Evolutionary conservation across 371 early-diverging fungal genomes (phyloP).

Genomic region (Apophysomyces elegans): DNA sequence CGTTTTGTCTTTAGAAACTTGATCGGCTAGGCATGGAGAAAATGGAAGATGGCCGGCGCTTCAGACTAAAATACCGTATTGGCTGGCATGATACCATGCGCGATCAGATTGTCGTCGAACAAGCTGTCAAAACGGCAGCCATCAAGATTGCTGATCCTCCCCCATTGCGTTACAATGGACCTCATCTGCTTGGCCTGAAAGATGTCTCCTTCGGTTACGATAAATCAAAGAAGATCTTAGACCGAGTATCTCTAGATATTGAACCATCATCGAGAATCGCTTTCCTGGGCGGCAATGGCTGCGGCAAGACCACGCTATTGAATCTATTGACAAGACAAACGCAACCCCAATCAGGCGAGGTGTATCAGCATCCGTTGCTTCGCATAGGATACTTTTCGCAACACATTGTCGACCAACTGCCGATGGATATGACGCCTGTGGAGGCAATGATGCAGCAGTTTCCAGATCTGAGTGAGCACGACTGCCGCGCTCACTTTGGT

Average conservation of each 20-base stretch:
- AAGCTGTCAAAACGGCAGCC: slow-evolving; percentile 47
- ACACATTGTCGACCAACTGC: slow-evolving; percentile 70
- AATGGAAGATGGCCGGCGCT: slow-evolving; percentile 66
- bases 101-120: slow-evolving; percentile 63
- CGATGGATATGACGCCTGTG: slow-evolving; percentile 53
- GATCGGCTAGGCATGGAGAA: slow-evolving; percentile 69
- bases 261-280: slow-evolving; percentile 64
- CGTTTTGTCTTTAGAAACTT: slow-evolving; percentile 43
- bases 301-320: slow-evolving; percentile 86
- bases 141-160: slow-evolving; percentile 64
- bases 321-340: slow-evolving; percentile 69
- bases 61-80: slow-evolving; percentile 67
- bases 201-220: slow-evolving; percentile 65
- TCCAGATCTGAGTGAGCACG: slow-evolving; percentile 55
- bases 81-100: slow-evolving; percentile 58
- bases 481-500: slow-evolving; percentile 69
- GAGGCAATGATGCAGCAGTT: slow-evolving; percentile 49
- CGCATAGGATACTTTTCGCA: slow-evolving; percentile 84
- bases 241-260: slow-evolving; percentile 65
- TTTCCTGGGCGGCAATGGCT: slow-evolving; percentile 81
- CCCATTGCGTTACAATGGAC: slow-evolving; percentile 64
- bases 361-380: slow-evolving; percentile 61
- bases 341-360: slow-evolving; percentile 58
- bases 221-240: slow-evolving; percentile 38
- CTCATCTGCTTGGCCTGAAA: slow-evolving; percentile 63